Evolutionary conservation across 169 alveolate genomes (phyloP), one percentile per base, ranked within the genome.

Genomic region (Eimeria necatrix): DNA sequence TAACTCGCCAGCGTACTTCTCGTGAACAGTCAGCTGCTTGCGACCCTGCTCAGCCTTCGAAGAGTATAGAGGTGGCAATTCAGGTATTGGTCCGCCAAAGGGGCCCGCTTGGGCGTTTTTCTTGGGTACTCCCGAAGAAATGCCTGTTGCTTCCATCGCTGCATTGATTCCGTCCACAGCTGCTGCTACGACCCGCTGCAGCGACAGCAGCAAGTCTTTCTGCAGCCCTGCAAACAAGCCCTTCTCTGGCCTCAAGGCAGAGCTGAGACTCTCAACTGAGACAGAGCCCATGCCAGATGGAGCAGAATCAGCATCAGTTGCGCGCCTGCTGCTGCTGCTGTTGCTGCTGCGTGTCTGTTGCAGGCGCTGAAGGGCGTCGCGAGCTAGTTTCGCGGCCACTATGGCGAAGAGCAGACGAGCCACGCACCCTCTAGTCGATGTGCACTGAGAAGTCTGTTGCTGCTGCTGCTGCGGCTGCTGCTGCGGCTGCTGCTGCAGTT

Each of bases 101-200:
- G 56, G 56, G 61, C 87, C 64, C 22, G 2, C 24, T 48, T 24
- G 24, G 18, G 24, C 81, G 4, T 24, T 24, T 32, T 32, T 32
- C 22, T 71, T 48, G 52, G 81, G 32, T 18, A 0, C 48, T 4
- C 3, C 10, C 22, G 81, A 20, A 10, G 81, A 48, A 24, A n/a
- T 41, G 46, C 87, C 87, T 48, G 87, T 32, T 49, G 87, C 87
- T 41, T 18, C 64, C 64, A 76, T 48, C 22, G 87, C 87, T 16
- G 64, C 87, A 76, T 76, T 76, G 56, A 76, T 48, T 46, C 64
- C 87, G 64, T 76, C 87, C 3, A 76, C 46, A 10, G 87, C 56
- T 41, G 87, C 87, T 41, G 64, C 24, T 7, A 76, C 64, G 4
- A 76, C 87, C 4, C 87, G 87, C 87, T 76, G 87, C 87, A 76